Base-by-base conservation (phyloP, 192 early-diverging fungal species). In the Mortierella antarctica region DNA sequence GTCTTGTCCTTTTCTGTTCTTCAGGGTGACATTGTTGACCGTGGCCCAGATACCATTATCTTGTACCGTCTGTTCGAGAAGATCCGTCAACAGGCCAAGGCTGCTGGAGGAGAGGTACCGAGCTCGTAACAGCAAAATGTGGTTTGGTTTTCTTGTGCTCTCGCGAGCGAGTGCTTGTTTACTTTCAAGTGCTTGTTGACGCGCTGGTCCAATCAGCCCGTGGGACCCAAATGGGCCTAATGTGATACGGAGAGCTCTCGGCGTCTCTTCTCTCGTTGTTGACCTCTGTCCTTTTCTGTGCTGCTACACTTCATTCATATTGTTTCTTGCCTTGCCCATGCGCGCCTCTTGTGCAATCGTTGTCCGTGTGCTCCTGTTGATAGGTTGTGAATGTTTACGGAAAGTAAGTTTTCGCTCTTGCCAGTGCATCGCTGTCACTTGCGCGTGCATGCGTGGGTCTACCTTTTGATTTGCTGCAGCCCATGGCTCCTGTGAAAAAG, bases 11-110 rank as follows among this genome's bases (percentile, higher is more conserved):
- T 48, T 47, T 60, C 47, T 54, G 11, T 59, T 46, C 23, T 40
- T 62, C 57, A 89, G 85, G 91, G 91, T 3, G 92, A 94, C 73
- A 84, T 92, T 1, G 86, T 92, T 5, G 93, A 93, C 63, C 60
- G 91, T 20, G 91, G 93, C 8, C 71, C 86, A 0, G 91, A 92
- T 62, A 92, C 92, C 0, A 91, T 94, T 50, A 55, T 56, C 6
- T 64, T 93, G 3, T 94, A 92, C 73, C 66, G 84, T 17, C 54
- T 93, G 46, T 65, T 93, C 13, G 71, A 84, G 45, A 76, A 83
- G 18, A 72, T 94, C 14, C 61, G 83, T 48, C 68, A 84, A 18
- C 89, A 93, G 48, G 92, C 92, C 13, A 57, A 66, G 7, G 57
- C 58, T 21, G 72, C 67, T 4, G 88, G 87, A 18, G 85, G 85